phyloP scores from a whole-genome alignment of 805 yeast species.

The Saccharomycopsis babjevae region DNA sequence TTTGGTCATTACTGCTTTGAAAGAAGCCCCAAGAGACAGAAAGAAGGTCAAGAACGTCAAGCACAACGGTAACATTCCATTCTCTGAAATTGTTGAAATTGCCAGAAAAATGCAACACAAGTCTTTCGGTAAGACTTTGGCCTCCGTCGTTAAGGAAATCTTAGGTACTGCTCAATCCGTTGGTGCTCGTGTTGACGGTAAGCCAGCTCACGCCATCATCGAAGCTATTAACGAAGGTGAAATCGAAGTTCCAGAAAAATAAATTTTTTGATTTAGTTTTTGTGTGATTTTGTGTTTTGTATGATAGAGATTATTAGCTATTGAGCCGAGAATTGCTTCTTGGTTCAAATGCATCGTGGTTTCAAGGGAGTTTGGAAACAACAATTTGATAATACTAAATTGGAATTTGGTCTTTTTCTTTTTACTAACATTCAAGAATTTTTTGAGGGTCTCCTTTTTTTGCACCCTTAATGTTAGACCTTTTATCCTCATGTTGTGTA shows the following conservation, averaged over 20 bases:
- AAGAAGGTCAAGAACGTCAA: constrained; percentile 99
- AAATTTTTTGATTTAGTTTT: constrained; percentile 25
- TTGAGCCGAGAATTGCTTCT: not conserved
- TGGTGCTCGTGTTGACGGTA: constrained; percentile 98
- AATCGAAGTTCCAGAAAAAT: constrained; percentile 83
- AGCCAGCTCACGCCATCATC: constrained; percentile 98
- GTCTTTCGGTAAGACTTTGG: constrained; percentile 95
- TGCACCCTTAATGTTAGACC: not conserved
- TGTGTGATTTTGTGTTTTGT: not conserved
- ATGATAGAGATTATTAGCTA: not conserved
- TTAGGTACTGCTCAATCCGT: constrained; percentile 99
- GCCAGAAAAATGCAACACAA: constrained; percentile 97
- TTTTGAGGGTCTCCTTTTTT: not conserved
- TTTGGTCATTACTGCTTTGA: constrained; percentile 95
- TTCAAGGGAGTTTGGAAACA: not conserved
- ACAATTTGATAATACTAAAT: not conserved
- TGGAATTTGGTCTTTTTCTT: not conserved
- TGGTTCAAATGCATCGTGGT: not conserved
- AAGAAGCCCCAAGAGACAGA: constrained; percentile 99
- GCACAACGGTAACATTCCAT: constrained; percentile 98
- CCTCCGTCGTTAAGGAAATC: constrained; percentile 96
- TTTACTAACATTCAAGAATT: not conserved
- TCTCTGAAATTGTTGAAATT: constrained; percentile 91
- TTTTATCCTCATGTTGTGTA: not conserved
- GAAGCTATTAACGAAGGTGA: constrained; percentile 98